phyloP scores from a whole-genome alignment of 2,329 filamentous ascomycete species.

The Pyrenochaeta sp. region DNA sequence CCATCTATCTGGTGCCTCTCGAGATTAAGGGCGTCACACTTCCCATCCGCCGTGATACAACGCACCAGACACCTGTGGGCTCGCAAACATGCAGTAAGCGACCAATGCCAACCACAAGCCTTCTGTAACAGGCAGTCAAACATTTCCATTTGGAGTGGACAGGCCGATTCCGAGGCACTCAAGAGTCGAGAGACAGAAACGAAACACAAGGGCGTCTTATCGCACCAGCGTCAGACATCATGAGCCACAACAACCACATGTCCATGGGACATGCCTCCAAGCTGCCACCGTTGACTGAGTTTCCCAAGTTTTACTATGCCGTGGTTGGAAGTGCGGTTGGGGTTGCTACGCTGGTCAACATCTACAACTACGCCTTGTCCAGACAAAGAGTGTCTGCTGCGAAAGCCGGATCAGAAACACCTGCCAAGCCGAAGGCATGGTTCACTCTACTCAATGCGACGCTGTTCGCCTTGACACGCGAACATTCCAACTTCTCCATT shows the following conservation, averaged over 20 bases:
- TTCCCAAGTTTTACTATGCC: conserved; percentile 63
- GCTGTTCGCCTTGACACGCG: conserved; percentile 61
- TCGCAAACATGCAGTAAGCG: conserved; percentile 11
- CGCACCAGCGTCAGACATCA: conserved; percentile 18
- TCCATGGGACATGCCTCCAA: conserved; percentile 52
- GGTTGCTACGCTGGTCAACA: conserved; percentile 53
- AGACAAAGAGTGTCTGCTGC: conserved; percentile 60
- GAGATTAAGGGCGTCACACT: background rate
- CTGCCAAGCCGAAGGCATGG: conserved; percentile 62
- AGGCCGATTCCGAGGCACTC: background rate
- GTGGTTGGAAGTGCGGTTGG: conserved; percentile 57
- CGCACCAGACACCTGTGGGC: background rate
- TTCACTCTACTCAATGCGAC: conserved; percentile 60
- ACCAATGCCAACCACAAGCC: background rate
- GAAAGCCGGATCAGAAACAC: conserved; percentile 48
- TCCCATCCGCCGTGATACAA: too few relatives aligned
- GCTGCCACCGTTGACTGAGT: conserved; percentile 54
- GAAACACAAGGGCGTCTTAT: conserved; percentile 14
- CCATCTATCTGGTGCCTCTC: background rate
- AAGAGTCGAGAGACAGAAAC: conserved; percentile 6
- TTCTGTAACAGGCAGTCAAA: background rate
- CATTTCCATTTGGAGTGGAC: background rate
- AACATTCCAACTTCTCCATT: conserved; percentile 59
- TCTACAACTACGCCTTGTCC: conserved; percentile 58
- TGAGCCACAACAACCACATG: conserved; percentile 33